Conservation (phyloP, 169 alveolate genomes). For the Cryptosporidium sp. region DNA sequence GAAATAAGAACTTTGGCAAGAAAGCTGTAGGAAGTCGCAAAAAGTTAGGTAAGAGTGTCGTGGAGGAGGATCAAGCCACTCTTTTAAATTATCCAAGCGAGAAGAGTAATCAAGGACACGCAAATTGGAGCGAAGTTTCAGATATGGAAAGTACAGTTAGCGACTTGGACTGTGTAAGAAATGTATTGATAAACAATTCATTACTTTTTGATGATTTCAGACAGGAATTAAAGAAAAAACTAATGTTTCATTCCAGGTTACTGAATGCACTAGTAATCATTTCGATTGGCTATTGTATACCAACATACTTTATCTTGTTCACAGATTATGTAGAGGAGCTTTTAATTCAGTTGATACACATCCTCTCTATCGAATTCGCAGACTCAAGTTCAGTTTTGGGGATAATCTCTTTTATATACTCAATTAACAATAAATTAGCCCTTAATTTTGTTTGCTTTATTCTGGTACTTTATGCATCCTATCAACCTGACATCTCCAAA, state of each 20-base stretch:
- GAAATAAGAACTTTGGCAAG: neutral
- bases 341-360: conserved; percentile 23
- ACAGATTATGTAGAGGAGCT: conserved; percentile 63
- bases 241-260: conserved; percentile 32
- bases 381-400: neutral
- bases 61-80: neutral
- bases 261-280: conserved; percentile 26
- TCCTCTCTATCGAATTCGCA: conserved; percentile 3
- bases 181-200: conserved; percentile 28
- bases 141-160: conserved; percentile 56
- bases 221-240: conserved; percentile 21
- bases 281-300: conserved; percentile 50
- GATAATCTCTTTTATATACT: conserved; percentile 2
- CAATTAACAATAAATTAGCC: conserved; percentile 1
- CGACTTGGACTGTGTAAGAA: conserved; percentile 69
- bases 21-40: neutral
- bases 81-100: neutral
- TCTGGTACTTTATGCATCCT: conserved; percentile 21
- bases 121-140: conserved; percentile 37
- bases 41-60: conserved; percentile 3
- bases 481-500: conserved; percentile 52
- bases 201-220: conserved; percentile 45
- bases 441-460: conserved; percentile 31
- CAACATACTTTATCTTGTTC: conserved; percentile 60
- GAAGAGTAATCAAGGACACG: neutral